A percentile compares a stretch with the other conserved stretches of the same genome.
phyloP scores from a whole-genome alignment of 352 stramenopile genomes.

The Globisporangium canariense region DNA sequence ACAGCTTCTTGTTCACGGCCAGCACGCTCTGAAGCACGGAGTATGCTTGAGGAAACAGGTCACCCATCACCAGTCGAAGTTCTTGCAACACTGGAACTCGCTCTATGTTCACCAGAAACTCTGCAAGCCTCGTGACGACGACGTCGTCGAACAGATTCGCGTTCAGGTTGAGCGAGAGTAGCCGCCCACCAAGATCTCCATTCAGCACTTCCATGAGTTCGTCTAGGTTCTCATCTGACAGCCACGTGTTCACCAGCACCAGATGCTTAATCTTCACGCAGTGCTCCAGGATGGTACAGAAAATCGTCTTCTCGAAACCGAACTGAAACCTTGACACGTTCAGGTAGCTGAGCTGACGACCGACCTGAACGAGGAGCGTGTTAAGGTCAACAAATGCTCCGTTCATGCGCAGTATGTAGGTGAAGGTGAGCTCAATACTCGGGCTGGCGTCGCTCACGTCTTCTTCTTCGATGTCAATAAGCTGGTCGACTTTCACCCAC shows the following conservation, averaged over 20 bases:
- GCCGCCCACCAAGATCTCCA: background rate
- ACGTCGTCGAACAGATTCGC: background rate
- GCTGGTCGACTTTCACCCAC: background rate
- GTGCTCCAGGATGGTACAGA: background rate
- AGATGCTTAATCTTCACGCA: constrained; percentile 10
- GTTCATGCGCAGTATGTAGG: background rate
- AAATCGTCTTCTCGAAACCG: background rate
- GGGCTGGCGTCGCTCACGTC: background rate
- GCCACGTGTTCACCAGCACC: background rate
- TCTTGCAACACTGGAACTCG: constrained; percentile 11
- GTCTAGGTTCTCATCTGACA: background rate
- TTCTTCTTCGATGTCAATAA: background rate
- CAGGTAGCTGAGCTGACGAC: constrained; percentile 1
- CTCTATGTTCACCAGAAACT: background rate
- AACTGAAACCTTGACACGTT: background rate
- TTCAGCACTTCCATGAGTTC: background rate
- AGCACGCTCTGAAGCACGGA: background rate
- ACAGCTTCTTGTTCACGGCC: constrained; percentile 11
- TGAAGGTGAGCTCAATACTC: background rate
- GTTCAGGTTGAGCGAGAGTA: constrained; percentile 10
- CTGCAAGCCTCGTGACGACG: background rate
- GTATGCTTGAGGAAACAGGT: background rate
- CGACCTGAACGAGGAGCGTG: background rate
- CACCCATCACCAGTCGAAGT: background rate
- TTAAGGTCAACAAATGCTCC: background rate